Conservation (phyloP, 2,329 filamentous ascomycete genomes). For the Aspergillus sp. region DNA sequence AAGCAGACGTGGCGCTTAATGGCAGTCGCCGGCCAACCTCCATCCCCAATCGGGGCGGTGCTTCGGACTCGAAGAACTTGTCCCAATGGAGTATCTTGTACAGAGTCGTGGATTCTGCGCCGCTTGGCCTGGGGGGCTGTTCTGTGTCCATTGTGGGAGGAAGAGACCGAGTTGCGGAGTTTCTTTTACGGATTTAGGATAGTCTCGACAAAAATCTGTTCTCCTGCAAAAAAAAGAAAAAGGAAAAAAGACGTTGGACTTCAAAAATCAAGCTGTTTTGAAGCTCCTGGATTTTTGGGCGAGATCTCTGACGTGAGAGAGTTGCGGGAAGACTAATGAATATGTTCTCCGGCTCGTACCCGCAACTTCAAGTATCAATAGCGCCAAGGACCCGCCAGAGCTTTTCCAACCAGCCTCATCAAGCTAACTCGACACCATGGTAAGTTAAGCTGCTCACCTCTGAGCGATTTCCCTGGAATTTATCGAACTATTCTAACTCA, state of each 20-base stretch:
- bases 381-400: constrained; percentile 16
- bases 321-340: neutral
- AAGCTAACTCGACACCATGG: constrained; percentile 15
- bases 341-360: neutral
- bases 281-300: neutral
- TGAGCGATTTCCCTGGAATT: neutral
- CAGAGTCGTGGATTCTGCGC: constrained; percentile 15
- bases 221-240: neutral
- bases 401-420: constrained; percentile 16
- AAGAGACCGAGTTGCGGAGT: too few relatives aligned
- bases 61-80: constrained; percentile 38
- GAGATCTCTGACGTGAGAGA: neutral
- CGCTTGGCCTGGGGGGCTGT: constrained; percentile 9
- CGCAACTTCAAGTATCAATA: neutral
- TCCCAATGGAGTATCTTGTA: constrained; percentile 36
- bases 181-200: neutral
- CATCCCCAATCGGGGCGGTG: constrained; percentile 56
- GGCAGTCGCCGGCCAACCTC: constrained; percentile 66
- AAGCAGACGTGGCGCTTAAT: constrained; percentile 62
- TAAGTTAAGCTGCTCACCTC: constrained; percentile 1
- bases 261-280: neutral
- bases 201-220: neutral
- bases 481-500: neutral
- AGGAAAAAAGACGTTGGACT: neutral
- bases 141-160: constrained; percentile 14